phyloP scores from a whole-genome alignment of 2,329 filamentous ascomycete species.

The Colletotrichum ledebouriae region DNA sequence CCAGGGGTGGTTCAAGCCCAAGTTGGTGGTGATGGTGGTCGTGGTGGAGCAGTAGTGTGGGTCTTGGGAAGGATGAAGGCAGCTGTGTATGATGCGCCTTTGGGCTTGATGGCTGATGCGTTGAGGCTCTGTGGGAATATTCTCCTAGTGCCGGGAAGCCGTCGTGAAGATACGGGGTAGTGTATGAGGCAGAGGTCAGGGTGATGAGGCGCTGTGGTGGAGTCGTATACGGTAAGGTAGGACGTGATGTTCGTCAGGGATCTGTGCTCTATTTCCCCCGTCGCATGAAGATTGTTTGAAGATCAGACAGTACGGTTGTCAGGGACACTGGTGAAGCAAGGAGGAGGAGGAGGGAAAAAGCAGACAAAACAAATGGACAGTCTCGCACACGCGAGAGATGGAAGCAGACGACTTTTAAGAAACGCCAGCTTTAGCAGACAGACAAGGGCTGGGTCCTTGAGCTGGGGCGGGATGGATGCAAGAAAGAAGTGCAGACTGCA shows the following conservation, averaged over 20 bases:
- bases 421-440: slow-evolving; percentile 32
- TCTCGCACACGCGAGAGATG: slow-evolving; percentile 43
- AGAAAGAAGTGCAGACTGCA: slow-evolving; percentile 42
- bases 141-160: slow-evolving; percentile 38
- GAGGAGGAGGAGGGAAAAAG: slow-evolving; percentile 50
- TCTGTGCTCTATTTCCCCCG: slow-evolving; percentile 45
- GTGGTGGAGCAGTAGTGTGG: slow-evolving; percentile 29
- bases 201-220: slow-evolving; percentile 41
- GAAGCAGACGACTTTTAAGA: slow-evolving; percentile 48
- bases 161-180: slow-evolving; percentile 32
- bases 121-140: slow-evolving; percentile 41
- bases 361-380: slow-evolving; percentile 41
- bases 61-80: not conserved
- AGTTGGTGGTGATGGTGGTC: slow-evolving; percentile 24
- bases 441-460: slow-evolving; percentile 18
- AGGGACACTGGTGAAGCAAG: slow-evolving; percentile 46
- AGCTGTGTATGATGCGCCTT: slow-evolving; percentile 21
- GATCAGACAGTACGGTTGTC: slow-evolving; percentile 53
- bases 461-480: slow-evolving; percentile 34
- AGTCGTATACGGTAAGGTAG: slow-evolving; percentile 32
- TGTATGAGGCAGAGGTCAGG: slow-evolving; percentile 36
- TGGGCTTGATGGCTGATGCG: slow-evolving; percentile 37
- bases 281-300: slow-evolving; percentile 51
- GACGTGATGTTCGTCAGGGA: slow-evolving; percentile 41
- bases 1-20: slow-evolving; percentile 27